A percentile compares a stretch with the other conserved stretches of the same genome.
phyloP scores from a whole-genome alignment of 2,329 filamentous ascomycete genomes.

The Nothopassalora personata region DNA sequence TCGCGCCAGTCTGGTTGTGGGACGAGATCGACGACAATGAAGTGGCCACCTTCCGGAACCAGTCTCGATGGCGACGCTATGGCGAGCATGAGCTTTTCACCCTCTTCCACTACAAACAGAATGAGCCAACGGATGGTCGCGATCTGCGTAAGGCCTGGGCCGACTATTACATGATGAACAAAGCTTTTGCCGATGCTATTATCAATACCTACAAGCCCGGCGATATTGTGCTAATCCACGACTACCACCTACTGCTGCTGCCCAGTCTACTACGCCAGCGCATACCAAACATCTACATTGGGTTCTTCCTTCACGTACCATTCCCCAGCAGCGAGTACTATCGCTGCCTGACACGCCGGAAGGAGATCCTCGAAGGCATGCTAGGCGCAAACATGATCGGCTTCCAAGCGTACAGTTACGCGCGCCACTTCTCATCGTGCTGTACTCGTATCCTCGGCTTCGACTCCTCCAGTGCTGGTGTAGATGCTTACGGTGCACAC shows the following conservation, averaged over 20 bases:
- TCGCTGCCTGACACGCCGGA: constrained; percentile 78
- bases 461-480: constrained; percentile 74
- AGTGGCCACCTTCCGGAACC: constrained; percentile 67
- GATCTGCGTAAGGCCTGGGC: constrained; percentile 79
- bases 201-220: constrained; percentile 85
- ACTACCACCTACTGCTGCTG: constrained; percentile 87
- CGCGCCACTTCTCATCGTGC: constrained; percentile 88
- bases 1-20: constrained; percentile 81
- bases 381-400: constrained; percentile 88
- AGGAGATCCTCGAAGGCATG: constrained; percentile 84
- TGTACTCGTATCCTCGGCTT: constrained; percentile 90
- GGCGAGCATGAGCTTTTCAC: constrained; percentile 89
- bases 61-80: constrained; percentile 81
- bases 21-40: constrained; percentile 68
- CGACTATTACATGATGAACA: constrained; percentile 90
- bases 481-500: constrained; percentile 82
- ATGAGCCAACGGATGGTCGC: constrained; percentile 80
- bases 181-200: constrained; percentile 84
- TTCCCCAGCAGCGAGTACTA: constrained; percentile 97
- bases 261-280: constrained; percentile 83
- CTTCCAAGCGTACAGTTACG: constrained; percentile 94
- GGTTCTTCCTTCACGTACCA: constrained; percentile 89
- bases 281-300: constrained; percentile 83
- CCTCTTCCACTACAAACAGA: constrained; percentile 92
- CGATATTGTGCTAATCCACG: constrained; percentile 87